Conservation (phyloP, 1,284 basidiomycete species). For the Cryptococcus wingfieldii region DNA sequence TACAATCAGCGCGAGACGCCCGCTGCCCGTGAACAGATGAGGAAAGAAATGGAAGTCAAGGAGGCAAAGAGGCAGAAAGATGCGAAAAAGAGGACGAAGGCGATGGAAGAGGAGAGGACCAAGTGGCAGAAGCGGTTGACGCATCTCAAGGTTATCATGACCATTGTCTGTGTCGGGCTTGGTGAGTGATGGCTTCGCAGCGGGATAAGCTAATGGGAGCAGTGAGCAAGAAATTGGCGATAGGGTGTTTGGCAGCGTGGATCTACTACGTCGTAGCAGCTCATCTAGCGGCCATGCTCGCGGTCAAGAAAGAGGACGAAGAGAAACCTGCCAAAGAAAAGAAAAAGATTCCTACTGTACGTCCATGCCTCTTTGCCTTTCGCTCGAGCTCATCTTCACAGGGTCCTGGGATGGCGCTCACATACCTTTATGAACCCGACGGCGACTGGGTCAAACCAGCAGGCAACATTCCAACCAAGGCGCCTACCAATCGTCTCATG, state of each 20-base stretch:
- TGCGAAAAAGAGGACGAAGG: slow-evolving; percentile 23
- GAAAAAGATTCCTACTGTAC: slow-evolving; percentile 28
- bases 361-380: slow-evolving; percentile 3
- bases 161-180: slow-evolving; percentile 29
- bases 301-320: slow-evolving; percentile 19
- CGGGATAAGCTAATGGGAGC: too few species aligned
- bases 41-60: slow-evolving; percentile 25
- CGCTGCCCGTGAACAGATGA: slow-evolving; percentile 17
- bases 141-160: slow-evolving; percentile 29
- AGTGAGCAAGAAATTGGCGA: slow-evolving; percentile 28
- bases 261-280: slow-evolving; percentile 35
- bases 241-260: slow-evolving; percentile 25
- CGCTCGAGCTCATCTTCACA: not conserved
- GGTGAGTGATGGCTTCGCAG: slow-evolving; percentile 16
- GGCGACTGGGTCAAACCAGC: slow-evolving; percentile 15
- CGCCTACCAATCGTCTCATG: slow-evolving; percentile 31
- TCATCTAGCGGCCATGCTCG: slow-evolving; percentile 22
- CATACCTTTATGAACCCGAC: slow-evolving; percentile 34
- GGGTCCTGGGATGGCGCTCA: slow-evolving; percentile 38
- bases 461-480: slow-evolving; percentile 28
- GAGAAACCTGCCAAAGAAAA: slow-evolving; percentile 18
- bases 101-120: slow-evolving; percentile 13
- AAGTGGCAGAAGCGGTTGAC: slow-evolving; percentile 33
- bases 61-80: slow-evolving; percentile 16
- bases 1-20: slow-evolving; percentile 33